phyloP scores from a whole-genome alignment of 1,284 basidiomycete genomes.

The Ceratobasidium sp. region DNA sequence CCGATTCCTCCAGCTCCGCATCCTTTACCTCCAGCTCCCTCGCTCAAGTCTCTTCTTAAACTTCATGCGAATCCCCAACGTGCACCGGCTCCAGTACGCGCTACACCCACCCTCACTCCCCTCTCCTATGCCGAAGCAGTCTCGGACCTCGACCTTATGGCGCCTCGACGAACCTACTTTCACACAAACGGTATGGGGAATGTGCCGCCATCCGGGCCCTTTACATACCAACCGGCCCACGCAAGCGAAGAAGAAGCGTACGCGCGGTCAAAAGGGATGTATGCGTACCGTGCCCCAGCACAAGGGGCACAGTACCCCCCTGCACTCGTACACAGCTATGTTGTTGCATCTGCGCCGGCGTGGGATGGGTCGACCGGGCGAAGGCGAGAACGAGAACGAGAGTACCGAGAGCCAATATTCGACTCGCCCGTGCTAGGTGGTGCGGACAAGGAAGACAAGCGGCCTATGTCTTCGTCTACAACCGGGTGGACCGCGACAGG shows the following conservation, averaged over 20 bases:
- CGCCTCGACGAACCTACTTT: constrained; percentile 12
- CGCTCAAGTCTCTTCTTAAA: constrained; percentile 38
- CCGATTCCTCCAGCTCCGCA: constrained; percentile 29
- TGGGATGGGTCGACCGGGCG: constrained; percentile 38
- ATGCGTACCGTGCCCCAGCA: constrained; percentile 18
- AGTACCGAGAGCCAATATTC: constrained; percentile 10
- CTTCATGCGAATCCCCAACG: constrained; percentile 40
- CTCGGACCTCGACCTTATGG: constrained; percentile 30
- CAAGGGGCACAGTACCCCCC: constrained; percentile 34
- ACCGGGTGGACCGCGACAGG: constrained; percentile 20
- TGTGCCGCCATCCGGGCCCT: constrained; percentile 3
- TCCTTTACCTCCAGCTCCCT: constrained; percentile 7
- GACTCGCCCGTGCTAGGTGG: neutral
- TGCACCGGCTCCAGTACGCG: constrained; percentile 28
- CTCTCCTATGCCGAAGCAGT: constrained; percentile 28
- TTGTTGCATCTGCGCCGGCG: constrained; percentile 28
- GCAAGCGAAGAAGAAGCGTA: constrained; percentile 40
- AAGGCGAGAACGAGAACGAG: constrained; percentile 18
- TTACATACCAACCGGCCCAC: constrained; percentile 30
- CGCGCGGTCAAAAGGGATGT: constrained; percentile 17
- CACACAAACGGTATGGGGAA: constrained; percentile 9
- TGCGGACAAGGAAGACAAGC: constrained; percentile 30
- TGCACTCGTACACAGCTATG: constrained; percentile 37
- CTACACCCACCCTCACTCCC: constrained; percentile 30
- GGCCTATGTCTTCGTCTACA: constrained; percentile 10